Evolutionary conservation across 1,284 basidiomycete species (phyloP).

Genomic region (Golubevia sp.): DNA sequence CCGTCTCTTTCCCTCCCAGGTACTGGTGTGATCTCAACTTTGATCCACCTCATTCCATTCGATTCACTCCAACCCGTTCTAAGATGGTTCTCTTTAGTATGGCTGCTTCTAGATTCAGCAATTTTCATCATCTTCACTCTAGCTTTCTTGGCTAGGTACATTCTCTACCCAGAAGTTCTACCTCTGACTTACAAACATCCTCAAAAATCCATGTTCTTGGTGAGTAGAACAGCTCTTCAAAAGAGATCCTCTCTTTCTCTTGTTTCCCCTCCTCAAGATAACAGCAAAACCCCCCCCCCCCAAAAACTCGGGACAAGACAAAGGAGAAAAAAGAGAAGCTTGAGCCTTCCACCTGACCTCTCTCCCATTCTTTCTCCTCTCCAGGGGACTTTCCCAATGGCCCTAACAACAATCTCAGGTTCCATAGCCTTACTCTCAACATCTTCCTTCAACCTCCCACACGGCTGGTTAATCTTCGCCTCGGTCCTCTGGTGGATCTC

Average conservation of each 20-base stretch:
- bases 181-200: conserved; percentile 40
- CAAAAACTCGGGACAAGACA: too few species aligned
- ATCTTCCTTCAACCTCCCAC: conserved; percentile 19
- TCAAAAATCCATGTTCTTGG: conserved; percentile 8
- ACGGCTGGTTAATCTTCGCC: conserved; percentile 23
- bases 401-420: conserved; percentile 36
- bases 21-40: conserved; percentile 33
- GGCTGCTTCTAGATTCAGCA: conserved; percentile 16
- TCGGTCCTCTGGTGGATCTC: conserved; percentile 34
- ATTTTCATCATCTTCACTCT: conserved; percentile 32
- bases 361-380: neutral
- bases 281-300: too few species aligned
- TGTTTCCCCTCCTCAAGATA: neutral
- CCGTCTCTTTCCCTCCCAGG: too few species aligned
- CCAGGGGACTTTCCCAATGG: conserved; percentile 41
- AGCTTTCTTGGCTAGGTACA: conserved; percentile 30
- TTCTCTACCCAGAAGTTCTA: conserved; percentile 40
- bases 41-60: conserved; percentile 35
- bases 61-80: conserved; percentile 21
- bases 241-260: neutral
- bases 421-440: conserved; percentile 29
- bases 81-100: conserved; percentile 19
- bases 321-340: too few species aligned
- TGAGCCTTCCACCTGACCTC: neutral
- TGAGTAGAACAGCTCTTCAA: too few species aligned